Evolutionary conservation across 768 basidiomycete genomes (phyloP).

Genomic region (Amanita pseudoporphyria): DNA sequence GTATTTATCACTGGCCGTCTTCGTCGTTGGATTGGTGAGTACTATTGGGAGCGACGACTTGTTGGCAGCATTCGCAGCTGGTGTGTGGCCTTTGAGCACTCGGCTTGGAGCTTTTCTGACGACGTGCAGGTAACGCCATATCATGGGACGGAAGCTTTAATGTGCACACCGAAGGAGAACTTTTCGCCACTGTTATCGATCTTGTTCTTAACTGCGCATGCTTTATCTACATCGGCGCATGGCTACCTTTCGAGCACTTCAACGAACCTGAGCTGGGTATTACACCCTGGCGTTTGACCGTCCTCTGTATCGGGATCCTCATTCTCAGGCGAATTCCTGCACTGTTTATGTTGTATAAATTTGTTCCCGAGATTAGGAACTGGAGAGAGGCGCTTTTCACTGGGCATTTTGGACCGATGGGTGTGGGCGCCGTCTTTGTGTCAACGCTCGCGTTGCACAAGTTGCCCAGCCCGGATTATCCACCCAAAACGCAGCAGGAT

Average conservation of each 20-base stretch:
- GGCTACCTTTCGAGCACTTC: slow-evolving; percentile 62
- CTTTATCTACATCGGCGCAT: slow-evolving; percentile 84
- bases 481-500: slow-evolving; percentile 63
- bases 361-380: slow-evolving; percentile 78
- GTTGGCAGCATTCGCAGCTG: slow-evolving; percentile 80
- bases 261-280: slow-evolving; percentile 48
- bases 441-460: slow-evolving; percentile 59
- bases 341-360: slow-evolving; percentile 67
- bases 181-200: slow-evolving; percentile 87
- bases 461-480: slow-evolving; percentile 45
- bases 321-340: slow-evolving; percentile 73
- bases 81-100: slow-evolving; percentile 22
- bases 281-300: slow-evolving; percentile 58
- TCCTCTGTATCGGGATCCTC: slow-evolving; percentile 61
- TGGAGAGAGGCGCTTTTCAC: slow-evolving; percentile 86
- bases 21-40: slow-evolving; percentile 71
- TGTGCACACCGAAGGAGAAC: slow-evolving; percentile 69
- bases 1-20: slow-evolving; percentile 62
- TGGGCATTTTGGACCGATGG: slow-evolving; percentile 94
- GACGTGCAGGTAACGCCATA: slow-evolving; percentile 63
- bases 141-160: slow-evolving; percentile 89
- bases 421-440: slow-evolving; percentile 87
- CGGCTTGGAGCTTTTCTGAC: not conserved
- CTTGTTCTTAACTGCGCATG: slow-evolving; percentile 74
- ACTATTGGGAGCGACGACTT: slow-evolving; percentile 83